Base-by-base conservation (phyloP, 2,329 filamentous ascomycete genomes). In the Teratosphaeria nubilosa region DNA sequence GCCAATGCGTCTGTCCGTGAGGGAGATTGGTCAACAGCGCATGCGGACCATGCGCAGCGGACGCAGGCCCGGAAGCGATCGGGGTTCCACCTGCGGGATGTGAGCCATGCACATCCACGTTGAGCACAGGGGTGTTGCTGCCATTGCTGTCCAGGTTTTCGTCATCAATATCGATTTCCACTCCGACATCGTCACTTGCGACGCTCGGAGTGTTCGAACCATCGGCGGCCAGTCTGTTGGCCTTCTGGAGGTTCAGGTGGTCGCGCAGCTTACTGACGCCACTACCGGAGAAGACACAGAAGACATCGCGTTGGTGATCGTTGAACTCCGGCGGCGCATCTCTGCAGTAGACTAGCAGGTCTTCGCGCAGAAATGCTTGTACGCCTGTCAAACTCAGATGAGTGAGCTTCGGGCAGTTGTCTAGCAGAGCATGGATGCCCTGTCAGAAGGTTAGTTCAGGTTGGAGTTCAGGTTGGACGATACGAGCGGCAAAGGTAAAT, bases 351-450 rank as follows among this genome's bases (percentile, higher is more conserved):
- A 80, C 78, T 56, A 90, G 87, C 31, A 97, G 82, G 65, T 96
- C 91, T 57, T 90, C 85, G 56, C 88, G 83, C 32, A 96, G 81
- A 71, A 99, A 99, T 1, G 90, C 90, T 67, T 89, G 86, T 2
- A 99, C 91, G 20, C 94, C 94, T 6, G 94, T 99, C 70, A 99
- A 80, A 75, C 90, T 95, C 58, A 99, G 80, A 73, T 99, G 94
- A 0, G 94, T 99, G 30, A 99, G 81, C 57, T 91, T 88, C 9
- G 90, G 90, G 72, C 94, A 99, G 62, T 88, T 87, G 70, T 96
- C 96, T 16, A 99, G 82, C 9, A 99, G 78, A 54, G 85, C 83
- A 68, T 95, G 86, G 63, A 99, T 96, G 67, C 92, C 92, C 91
- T 96, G 66, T 10, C 2, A 51, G 10, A 25, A 20, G 30, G 63